A percentile compares a stretch with the other conserved stretches of the same genome.
Evolutionary conservation across 495 filamentous ascomycete species (phyloP).

Genomic region (Trichodelitschia bisporula): DNA sequence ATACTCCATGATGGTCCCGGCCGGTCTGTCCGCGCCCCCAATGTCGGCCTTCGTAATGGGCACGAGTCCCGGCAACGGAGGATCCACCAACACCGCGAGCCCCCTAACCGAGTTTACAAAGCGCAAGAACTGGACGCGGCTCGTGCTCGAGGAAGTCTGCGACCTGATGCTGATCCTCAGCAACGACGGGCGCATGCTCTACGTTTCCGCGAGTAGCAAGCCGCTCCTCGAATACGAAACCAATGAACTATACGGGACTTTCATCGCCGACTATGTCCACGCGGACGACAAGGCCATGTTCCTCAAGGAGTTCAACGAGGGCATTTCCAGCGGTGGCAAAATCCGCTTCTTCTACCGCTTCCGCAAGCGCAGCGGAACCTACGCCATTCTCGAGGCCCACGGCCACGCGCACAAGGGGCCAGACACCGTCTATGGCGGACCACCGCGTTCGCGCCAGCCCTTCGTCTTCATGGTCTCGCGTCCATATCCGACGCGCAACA

Average conservation of each 20-base stretch:
- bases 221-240: conserved; percentile 51
- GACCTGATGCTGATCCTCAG: conserved; percentile 77
- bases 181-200: conserved; percentile 57
- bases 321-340: conserved; percentile 54
- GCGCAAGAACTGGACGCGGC: conserved; percentile 69
- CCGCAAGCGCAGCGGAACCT: conserved; percentile 45
- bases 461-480: conserved; percentile 89
- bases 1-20: too few relatives aligned
- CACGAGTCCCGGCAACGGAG: too few relatives aligned
- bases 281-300: conserved; percentile 72
- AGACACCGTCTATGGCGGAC: conserved; percentile 27
- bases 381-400: conserved; percentile 63
- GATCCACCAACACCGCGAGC: conserved; percentile 28
- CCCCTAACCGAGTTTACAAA: conserved; percentile 64
- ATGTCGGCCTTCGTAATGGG: too few relatives aligned
- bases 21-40: too few relatives aligned
- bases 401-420: conserved; percentile 75
- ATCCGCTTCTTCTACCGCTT: conserved; percentile 82
- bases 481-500: conserved; percentile 74
- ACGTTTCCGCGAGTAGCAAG: conserved; percentile 58
- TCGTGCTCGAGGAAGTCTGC: conserved; percentile 69
- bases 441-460: conserved; percentile 44
- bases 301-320: conserved; percentile 72
- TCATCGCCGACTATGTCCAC: conserved; percentile 62
- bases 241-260: conserved; percentile 44